phyloP scores from a whole-genome alignment of 1,284 basidiomycete species.

The Rhodotorula glutinis region DNA sequence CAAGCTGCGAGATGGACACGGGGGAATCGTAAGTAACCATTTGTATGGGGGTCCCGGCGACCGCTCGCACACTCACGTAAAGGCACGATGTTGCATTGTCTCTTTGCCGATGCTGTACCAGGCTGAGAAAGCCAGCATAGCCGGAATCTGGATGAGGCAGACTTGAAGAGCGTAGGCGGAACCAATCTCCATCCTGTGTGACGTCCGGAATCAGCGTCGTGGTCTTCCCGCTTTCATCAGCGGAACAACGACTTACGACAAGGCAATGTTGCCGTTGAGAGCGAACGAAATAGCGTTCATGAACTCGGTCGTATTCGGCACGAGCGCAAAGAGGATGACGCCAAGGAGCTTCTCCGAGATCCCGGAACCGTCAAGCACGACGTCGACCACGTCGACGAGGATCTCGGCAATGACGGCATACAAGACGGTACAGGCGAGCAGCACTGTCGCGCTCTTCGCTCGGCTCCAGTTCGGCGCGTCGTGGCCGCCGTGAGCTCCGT shows the following conservation, averaged over 20 bases:
- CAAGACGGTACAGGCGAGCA: conserved; percentile 82
- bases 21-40: too few species aligned
- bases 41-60: neutral
- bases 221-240: too few species aligned
- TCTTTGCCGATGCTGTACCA: conserved; percentile 75
- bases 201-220: neutral
- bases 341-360: conserved; percentile 98
- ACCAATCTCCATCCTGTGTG: conserved; percentile 91
- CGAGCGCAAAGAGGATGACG: conserved; percentile 91
- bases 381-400: conserved; percentile 77
- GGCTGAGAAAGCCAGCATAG: conserved; percentile 97
- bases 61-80: conserved; percentile 63
- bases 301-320: conserved; percentile 98
- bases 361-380: conserved; percentile 84
- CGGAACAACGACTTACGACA: conserved; percentile 56
- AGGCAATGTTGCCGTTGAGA: conserved; percentile 91
- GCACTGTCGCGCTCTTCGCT: conserved; percentile 75
- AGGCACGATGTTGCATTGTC: conserved; percentile 65
- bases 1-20: conserved; percentile 56
- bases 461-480: conserved; percentile 96
- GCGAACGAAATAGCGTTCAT: conserved; percentile 99
- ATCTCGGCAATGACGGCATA: conserved; percentile 87
- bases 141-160: conserved; percentile 94
- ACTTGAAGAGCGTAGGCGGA: conserved; percentile 98
- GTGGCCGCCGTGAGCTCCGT: conserved; percentile 69